Evolutionary conservation across 2,329 filamentous ascomycete species (phyloP).

Genomic region (Trichoderma atroviride): DNA sequence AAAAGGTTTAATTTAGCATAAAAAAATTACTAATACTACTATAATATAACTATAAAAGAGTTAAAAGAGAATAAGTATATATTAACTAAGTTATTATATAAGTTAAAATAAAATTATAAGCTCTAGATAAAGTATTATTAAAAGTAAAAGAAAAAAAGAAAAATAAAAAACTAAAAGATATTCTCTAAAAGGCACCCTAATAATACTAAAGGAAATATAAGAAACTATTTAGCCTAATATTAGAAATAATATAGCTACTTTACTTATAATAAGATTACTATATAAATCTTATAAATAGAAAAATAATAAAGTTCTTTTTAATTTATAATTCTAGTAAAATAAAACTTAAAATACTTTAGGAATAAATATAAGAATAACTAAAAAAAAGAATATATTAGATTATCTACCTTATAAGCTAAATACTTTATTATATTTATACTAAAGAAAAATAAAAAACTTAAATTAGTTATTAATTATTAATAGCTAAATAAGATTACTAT

Average conservation of each 20-base stretch:
- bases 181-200: too few relatives aligned
- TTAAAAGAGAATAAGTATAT: neutral
- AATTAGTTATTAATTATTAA: too few relatives aligned
- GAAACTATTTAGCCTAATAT: neutral
- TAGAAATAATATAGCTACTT: neutral
- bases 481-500: too few relatives aligned
- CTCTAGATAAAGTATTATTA: neutral
- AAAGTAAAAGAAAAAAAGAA: neutral
- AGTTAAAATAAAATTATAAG: neutral
- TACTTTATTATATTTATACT: too few relatives aligned
- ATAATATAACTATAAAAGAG: neutral
- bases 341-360: neutral
- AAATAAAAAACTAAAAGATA: neutral
- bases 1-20: neutral
- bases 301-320: neutral
- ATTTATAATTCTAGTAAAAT: neutral
- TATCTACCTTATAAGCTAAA: too few relatives aligned
- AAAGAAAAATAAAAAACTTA: too few relatives aligned
- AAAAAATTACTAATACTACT: neutral
- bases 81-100: neutral
- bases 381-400: neutral
- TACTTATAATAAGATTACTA: neutral
- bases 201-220: too few relatives aligned
- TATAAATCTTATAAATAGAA: neutral
- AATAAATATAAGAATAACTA: neutral